Conservation (phyloP, 2,329 filamentous ascomycete genomes). For the Colletotrichum tabaci region DNA sequence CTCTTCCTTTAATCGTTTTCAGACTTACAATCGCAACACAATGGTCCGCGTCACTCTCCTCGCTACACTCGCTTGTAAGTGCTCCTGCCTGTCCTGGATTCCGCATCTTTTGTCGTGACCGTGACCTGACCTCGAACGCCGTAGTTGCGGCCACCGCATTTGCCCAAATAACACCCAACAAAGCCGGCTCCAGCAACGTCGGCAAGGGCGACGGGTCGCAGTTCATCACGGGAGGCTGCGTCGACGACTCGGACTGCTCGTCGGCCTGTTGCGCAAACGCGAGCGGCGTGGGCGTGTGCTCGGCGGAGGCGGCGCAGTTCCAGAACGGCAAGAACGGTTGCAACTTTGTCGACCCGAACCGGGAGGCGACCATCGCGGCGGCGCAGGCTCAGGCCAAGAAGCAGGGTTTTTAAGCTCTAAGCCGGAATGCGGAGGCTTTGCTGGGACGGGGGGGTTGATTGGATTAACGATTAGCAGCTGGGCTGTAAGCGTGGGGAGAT, state of each 20-base stretch:
- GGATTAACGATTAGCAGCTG: no score
- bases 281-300: slow-evolving; percentile 49
- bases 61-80: slow-evolving; percentile 48
- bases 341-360: slow-evolving; percentile 48
- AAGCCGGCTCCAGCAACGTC: slow-evolving; percentile 41
- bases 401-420: slow-evolving; percentile 40
- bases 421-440: slow-evolving; percentile 31
- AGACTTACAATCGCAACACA: not conserved
- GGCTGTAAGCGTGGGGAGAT: no score
- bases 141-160: slow-evolving; percentile 43
- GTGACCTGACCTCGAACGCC: not conserved
- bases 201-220: slow-evolving; percentile 44
- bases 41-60: slow-evolving; percentile 48
- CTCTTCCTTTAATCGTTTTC: not conserved
- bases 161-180: slow-evolving; percentile 46
- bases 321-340: slow-evolving; percentile 53
- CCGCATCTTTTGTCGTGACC: no score
- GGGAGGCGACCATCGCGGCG: slow-evolving; percentile 35
- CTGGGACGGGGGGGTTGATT: not conserved
- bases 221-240: slow-evolving; percentile 51
- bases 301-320: slow-evolving; percentile 48
- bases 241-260: slow-evolving; percentile 48
- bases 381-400: slow-evolving; percentile 36
- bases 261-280: slow-evolving; percentile 49
- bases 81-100: no score